These are phyloP conservation scores for Protomyces inouyei DNA, from an alignment of 1,139 yeast species.

Conservation along the genomic window DNA sequence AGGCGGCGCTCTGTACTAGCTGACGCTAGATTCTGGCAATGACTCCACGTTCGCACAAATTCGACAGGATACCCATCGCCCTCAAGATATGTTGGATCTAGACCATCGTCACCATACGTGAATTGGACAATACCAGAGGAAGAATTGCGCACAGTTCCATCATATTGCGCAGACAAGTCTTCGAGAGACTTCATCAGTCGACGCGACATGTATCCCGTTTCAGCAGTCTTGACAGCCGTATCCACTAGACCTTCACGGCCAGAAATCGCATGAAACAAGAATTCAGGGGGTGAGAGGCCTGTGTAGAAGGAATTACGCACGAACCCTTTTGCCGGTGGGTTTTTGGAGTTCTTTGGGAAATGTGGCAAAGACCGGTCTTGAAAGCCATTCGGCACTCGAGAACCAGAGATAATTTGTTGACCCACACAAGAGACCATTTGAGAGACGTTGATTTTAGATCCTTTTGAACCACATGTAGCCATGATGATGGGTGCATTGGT, in stretches of 20 bases:
- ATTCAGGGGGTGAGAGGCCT: constrained; percentile 94
- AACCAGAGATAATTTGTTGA: constrained; percentile 96
- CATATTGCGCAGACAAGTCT: constrained; percentile 90
- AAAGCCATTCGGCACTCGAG: constrained; percentile 99
- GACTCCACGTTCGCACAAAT: constrained; percentile 92
- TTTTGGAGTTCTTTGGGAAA: constrained; percentile 89
- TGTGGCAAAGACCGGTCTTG: constrained; percentile 98
- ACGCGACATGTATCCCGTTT: constrained; percentile 98
- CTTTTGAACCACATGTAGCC: constrained; percentile 99
- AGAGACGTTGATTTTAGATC: constrained; percentile 93
- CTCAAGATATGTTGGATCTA: constrained; percentile 98
- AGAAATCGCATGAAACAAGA: constrained; percentile 95
- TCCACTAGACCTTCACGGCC: constrained; percentile 99
- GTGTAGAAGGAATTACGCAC: constrained; percentile 92
- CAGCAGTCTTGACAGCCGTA: constrained; percentile 98
- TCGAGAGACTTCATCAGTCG: constrained; percentile 97
- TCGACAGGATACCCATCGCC: constrained; percentile 97
- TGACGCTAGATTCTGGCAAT: constrained; percentile 45
- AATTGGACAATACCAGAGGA: constrained; percentile 96
- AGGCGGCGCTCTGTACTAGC: constrained; percentile 37
- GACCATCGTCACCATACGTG: constrained; percentile 97
- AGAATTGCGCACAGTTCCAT: constrained; percentile 90
- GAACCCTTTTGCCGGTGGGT: constrained; percentile 97
- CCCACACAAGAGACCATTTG: constrained; percentile 99
- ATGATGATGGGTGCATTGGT: constrained; percentile 94